Evolutionary conservation across 805 yeast genomes (phyloP).

Genomic region (Dipodascus albidus): DNA sequence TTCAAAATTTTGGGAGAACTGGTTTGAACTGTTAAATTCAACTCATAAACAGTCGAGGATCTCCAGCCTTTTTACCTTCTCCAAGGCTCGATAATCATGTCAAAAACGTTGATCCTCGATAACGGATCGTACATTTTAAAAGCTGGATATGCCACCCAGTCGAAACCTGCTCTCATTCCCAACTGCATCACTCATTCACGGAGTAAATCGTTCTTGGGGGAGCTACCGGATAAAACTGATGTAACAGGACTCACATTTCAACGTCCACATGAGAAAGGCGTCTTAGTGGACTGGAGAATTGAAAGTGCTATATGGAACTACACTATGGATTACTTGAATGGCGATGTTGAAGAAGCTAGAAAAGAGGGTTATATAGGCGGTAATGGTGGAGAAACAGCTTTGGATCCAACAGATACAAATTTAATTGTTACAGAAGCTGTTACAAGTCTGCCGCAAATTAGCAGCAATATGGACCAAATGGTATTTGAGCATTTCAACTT

Average conservation of each 20-base stretch:
- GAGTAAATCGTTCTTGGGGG: conserved; percentile 64
- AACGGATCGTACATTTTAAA: conserved; percentile 85
- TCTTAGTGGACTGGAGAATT: conserved; percentile 81
- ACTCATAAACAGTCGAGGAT: too few species aligned
- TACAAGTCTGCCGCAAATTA: conserved; percentile 67
- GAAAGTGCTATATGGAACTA: conserved; percentile 86
- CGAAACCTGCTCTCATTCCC: conserved; percentile 40
- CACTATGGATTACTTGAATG: conserved; percentile 36
- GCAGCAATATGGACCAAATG: conserved; percentile 80
- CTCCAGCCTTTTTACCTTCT: too few species aligned
- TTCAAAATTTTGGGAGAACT: not conserved
- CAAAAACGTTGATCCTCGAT: conserved; percentile 48
- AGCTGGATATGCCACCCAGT: conserved; percentile 36
- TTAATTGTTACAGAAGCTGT: conserved; percentile 73
- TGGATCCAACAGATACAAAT: conserved; percentile 38
- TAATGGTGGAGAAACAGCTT: not conserved
- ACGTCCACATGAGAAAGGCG: conserved; percentile 84
- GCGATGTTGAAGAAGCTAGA: conserved; percentile 24
- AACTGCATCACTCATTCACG: conserved; percentile 67
- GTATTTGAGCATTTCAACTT: conserved; percentile 91
- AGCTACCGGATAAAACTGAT: conserved; percentile 51
- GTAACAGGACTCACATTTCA: conserved; percentile 61
- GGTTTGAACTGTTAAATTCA: not conserved
- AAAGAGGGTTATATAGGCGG: conserved; percentile 1
- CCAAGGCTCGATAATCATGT: not conserved